These are phyloP conservation scores for Lentithecium fluviatile DNA, from an alignment of 495 filamentous ascomycete genomes.

Conservation along the genomic window DNA sequence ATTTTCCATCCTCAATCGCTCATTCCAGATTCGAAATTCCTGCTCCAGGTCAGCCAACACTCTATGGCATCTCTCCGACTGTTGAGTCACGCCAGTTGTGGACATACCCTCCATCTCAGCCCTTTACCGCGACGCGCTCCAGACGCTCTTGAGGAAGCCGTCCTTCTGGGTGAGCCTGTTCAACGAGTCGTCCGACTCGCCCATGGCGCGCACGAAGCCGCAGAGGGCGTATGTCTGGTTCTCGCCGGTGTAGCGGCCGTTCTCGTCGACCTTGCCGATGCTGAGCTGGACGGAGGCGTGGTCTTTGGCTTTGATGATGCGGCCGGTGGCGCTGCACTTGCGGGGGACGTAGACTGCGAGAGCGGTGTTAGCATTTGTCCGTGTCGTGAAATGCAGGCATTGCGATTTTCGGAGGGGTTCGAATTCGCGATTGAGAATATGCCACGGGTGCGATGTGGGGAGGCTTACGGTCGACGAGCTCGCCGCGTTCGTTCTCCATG, in stretches of 20 bases:
- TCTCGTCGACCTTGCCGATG: slow-evolving; percentile 53
- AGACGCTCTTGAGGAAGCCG: slow-evolving; percentile 94
- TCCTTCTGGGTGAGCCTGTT: slow-evolving; percentile 95
- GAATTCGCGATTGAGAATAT: not conserved
- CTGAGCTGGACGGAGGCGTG: slow-evolving; percentile 49
- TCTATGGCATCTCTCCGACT: not conserved
- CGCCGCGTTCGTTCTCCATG: slow-evolving; percentile 98
- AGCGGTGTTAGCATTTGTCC: not conserved
- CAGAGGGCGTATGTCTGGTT: slow-evolving; percentile 96
- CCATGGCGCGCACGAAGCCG: slow-evolving; percentile 96
- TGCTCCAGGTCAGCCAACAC: slow-evolving; percentile 14
- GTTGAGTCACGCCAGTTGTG: too few relatives aligned
- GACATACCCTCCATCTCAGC: slow-evolving; percentile 17
- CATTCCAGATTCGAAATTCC: slow-evolving; percentile 11
- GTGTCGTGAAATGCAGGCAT: not conserved
- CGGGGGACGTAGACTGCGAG: slow-evolving; percentile 87
- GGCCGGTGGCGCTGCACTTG: slow-evolving; percentile 58
- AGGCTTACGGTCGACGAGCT: slow-evolving; percentile 92
- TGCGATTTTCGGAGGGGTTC: not conserved
- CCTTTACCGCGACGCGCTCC: slow-evolving; percentile 69
- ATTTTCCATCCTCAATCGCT: not conserved
- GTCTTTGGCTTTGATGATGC: slow-evolving; percentile 98
- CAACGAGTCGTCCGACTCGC: slow-evolving; percentile 93
- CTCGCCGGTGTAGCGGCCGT: slow-evolving; percentile 90
- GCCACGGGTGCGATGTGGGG: slow-evolving; percentile 15